A percentile compares a stretch with the other conserved stretches of the same genome.
phyloP scores from a whole-genome alignment of 73 alveolate genomes.

The Tetrahymena borealis region DNA sequence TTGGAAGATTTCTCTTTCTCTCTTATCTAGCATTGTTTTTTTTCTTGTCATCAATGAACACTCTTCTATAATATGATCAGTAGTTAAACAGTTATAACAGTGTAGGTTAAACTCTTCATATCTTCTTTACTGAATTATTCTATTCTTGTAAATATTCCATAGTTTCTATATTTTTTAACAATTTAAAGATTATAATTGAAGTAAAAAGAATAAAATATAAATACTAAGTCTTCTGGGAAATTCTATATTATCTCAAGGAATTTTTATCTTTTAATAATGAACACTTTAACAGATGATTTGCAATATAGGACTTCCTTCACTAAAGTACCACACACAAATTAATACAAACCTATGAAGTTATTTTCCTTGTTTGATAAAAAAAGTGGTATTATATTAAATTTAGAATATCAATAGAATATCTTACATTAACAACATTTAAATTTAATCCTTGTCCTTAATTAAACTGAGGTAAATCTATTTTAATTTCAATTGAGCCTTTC shows the following conservation, averaged over 20 bases:
- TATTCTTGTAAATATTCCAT: neutral
- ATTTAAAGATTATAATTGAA: neutral
- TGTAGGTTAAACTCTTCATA: neutral
- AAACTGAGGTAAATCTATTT: neutral
- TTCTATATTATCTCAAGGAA: neutral
- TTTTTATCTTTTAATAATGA: neutral
- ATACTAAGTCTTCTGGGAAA: neutral
- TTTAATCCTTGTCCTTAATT: neutral
- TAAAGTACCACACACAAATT: neutral
- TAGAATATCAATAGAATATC: neutral
- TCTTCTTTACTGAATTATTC: neutral
- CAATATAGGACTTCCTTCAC: neutral
- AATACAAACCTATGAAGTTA: neutral
- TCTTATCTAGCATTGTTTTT: neutral
- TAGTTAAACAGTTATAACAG: neutral
- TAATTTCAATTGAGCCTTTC: neutral
- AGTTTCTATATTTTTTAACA: neutral
- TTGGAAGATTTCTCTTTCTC: neutral
- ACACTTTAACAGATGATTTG: neutral
- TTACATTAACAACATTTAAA: neutral
- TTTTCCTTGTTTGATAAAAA: neutral
- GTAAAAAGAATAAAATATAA: no score
- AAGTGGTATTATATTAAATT: neutral
- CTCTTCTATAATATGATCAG: neutral
- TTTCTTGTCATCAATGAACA: neutral